phyloP scores from a whole-genome alignment of 108 stramenopile species.

The Licmophora abbreviata region DNA sequence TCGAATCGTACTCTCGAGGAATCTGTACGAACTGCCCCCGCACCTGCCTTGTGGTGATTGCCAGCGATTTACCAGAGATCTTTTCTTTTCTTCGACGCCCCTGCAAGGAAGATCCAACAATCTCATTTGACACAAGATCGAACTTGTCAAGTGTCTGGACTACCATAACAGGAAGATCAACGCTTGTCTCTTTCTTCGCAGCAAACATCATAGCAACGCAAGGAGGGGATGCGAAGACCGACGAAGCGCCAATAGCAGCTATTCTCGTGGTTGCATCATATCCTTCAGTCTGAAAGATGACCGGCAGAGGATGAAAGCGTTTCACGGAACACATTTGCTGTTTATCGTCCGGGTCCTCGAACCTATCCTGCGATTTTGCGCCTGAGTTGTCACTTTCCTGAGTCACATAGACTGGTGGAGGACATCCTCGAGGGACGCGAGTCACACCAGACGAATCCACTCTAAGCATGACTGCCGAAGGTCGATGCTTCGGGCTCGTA shows the following conservation, averaged over 20 bases:
- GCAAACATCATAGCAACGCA: conserved; percentile 1
- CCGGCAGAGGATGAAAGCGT: conserved; percentile 3
- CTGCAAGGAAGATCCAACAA: no score
- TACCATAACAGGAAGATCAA: neutral
- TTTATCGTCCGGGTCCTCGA: neutral
- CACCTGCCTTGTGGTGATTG: no score
- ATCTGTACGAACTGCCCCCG: no score
- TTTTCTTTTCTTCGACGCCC: no score
- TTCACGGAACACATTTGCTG: neutral
- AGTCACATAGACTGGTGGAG: neutral
- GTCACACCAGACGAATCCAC: conserved; percentile 19
- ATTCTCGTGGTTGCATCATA: neutral
- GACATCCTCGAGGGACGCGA: conserved; percentile 19
- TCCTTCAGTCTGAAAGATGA: neutral
- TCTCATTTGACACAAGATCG: conserved; percentile 5
- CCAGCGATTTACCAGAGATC: no score
- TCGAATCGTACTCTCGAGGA: no score
- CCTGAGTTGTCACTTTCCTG: conserved; percentile 1
- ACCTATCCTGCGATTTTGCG: neutral
- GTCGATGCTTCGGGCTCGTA: neutral
- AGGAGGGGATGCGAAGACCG: neutral
- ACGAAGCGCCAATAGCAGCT: neutral
- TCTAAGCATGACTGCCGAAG: conserved; percentile 21
- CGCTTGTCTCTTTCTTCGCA: neutral
- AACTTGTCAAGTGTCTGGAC: neutral